These are phyloP conservation scores for Trichoderma arundinaceum DNA, from an alignment of 2,329 filamentous ascomycete species.

Conservation along the genomic window DNA sequence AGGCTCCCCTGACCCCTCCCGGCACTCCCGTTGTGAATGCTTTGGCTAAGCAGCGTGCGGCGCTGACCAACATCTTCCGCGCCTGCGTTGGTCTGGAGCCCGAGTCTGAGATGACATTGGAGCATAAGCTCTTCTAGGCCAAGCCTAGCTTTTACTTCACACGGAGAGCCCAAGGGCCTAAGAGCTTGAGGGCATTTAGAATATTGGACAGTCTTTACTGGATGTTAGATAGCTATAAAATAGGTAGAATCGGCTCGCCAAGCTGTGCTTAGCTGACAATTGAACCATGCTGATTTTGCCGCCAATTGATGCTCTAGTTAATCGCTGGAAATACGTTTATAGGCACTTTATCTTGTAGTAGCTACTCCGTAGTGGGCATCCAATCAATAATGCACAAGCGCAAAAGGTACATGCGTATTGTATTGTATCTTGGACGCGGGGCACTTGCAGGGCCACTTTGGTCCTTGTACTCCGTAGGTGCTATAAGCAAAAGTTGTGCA, in stretches of 20 bases:
- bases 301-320: not conserved
- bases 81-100: slow-evolving; percentile 96
- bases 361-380: too few species aligned
- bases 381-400: not conserved
- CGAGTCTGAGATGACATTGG: slow-evolving; percentile 97
- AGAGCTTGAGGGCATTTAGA: slow-evolving; percentile 7
- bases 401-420: not conserved
- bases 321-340: too few species aligned
- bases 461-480: not conserved
- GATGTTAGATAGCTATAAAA: slow-evolving; percentile 28
- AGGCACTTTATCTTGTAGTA: too few species aligned
- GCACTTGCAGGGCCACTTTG: slow-evolving; percentile 8
- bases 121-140: slow-evolving; percentile 90
- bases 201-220: slow-evolving; percentile 34
- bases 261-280: slow-evolving; percentile 19
- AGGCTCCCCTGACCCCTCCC: slow-evolving; percentile 91
- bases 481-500: not conserved
- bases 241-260: slow-evolving; percentile 33
- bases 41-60: slow-evolving; percentile 92
- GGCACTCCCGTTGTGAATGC: slow-evolving; percentile 96
- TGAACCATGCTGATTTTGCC: slow-evolving; percentile 19
- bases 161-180: not conserved
- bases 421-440: not conserved
- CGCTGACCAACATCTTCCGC: slow-evolving; percentile 97
- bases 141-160: not conserved